A percentile compares a stretch with the other conserved stretches of the same genome.
Evolutionary conservation across 805 yeast species (phyloP).

Genomic region (Novakomyces olei): DNA sequence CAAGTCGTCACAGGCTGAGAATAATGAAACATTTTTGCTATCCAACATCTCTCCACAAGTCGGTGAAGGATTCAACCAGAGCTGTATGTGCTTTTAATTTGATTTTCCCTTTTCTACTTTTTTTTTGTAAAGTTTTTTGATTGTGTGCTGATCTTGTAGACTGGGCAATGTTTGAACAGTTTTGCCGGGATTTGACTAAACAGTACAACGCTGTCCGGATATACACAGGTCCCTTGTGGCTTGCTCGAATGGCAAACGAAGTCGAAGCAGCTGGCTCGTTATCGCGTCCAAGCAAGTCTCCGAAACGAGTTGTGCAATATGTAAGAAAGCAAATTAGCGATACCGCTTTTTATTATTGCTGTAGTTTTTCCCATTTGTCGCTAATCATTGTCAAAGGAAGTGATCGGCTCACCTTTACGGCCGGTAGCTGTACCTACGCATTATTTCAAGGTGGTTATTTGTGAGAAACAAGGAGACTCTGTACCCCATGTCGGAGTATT

Average conservation of each 20-base stretch:
- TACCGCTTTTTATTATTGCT: no score
- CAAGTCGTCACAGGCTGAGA: constrained; percentile 67
- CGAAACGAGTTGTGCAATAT: constrained; percentile 73
- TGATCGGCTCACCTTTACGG: constrained; percentile 93
- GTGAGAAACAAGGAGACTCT: constrained; percentile 31
- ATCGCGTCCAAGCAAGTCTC: no score
- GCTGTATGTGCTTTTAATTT: constrained; percentile 22
- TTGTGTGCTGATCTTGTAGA: no score
- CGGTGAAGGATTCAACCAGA: constrained; percentile 92
- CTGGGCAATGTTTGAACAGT: constrained; percentile 93
- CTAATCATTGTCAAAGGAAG: no score
- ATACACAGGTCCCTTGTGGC: constrained; percentile 80
- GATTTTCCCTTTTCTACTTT: neutral
- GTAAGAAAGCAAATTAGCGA: no score
- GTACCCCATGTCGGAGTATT: constrained; percentile 66
- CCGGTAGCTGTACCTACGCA: constrained; percentile 94
- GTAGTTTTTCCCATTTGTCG: no score
- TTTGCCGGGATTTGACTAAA: constrained; percentile 54
- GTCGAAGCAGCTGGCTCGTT: no score
- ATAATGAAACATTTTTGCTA: constrained; percentile 81
- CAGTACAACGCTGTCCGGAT: constrained; percentile 56
- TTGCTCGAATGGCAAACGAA: constrained; percentile 54
- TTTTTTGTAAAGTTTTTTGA: constrained; percentile 7
- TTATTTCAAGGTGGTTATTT: constrained; percentile 75
- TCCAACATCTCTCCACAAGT: constrained; percentile 94